Evolutionary conservation across 148 eudicot species (phyloP).

Genomic region (Vaccinium darrowii): DNA sequence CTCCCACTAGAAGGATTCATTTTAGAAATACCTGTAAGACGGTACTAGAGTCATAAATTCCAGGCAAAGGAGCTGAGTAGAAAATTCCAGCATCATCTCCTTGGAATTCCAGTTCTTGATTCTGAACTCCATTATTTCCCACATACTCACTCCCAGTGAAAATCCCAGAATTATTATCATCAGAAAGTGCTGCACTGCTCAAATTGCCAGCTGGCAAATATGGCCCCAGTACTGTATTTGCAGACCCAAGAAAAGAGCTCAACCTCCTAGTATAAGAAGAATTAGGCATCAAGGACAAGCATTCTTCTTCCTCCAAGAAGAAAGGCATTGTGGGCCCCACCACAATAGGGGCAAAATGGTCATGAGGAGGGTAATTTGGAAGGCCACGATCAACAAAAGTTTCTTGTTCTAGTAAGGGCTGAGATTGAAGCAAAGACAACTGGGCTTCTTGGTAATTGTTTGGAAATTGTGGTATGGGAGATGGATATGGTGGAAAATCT

Average conservation of each 20-base stretch:
- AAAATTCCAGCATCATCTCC: constrained; percentile 55
- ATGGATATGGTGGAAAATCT: constrained; percentile 47
- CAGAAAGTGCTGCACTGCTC: constrained; percentile 30
- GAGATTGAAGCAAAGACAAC: constrained; percentile 34
- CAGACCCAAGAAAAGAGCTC: constrained; percentile 46
- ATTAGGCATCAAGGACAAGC: constrained; percentile 45
- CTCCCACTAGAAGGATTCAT: no score
- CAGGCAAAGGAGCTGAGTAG: constrained; percentile 16
- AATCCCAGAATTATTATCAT: constrained; percentile 41
- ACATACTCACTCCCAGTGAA: constrained; percentile 32
- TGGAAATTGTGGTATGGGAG: constrained; percentile 32
- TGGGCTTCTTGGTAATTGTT: constrained; percentile 31
- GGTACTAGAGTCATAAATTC: constrained; percentile 8
- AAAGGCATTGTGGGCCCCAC: constrained; percentile 40
- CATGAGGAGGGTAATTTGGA: constrained; percentile 21
- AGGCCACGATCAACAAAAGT: constrained; percentile 10
- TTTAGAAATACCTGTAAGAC: constrained; percentile 20
- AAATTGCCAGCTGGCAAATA: constrained; percentile 34
- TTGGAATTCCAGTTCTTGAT: constrained; percentile 56
- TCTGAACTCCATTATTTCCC: constrained; percentile 35
- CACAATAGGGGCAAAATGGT: constrained; percentile 29
- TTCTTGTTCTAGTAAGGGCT: constrained; percentile 8
- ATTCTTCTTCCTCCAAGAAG: constrained; percentile 50
- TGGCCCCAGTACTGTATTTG: constrained; percentile 26
- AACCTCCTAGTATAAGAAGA: constrained; percentile 34